Percentiles rank a stretch among this genome's conserved stretches.
Conservation (phyloP, 805 yeast genomes). For the Saccharomyces jurei region DNA sequence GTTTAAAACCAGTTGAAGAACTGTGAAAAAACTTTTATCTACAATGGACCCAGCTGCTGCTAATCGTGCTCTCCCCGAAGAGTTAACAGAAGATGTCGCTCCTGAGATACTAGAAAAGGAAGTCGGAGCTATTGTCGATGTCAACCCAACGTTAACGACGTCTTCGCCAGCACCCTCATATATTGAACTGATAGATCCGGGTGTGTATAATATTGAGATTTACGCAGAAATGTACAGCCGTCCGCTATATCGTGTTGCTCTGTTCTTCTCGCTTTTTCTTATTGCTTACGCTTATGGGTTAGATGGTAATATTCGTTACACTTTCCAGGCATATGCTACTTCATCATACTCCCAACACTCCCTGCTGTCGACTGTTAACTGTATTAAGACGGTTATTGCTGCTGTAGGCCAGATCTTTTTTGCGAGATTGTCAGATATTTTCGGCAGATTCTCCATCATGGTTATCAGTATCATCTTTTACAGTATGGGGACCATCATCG, state of each 20-base stretch:
- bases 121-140: background rate
- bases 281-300: constrained; percentile 54
- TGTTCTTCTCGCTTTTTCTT: constrained; percentile 44
- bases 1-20: background rate
- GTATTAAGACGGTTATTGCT: constrained; percentile 47
- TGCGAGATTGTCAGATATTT: constrained; percentile 49
- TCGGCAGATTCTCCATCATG: constrained; percentile 45
- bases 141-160: background rate
- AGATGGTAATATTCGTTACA: constrained; percentile 42
- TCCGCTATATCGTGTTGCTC: constrained; percentile 30
- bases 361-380: constrained; percentile 42
- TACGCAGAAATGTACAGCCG: constrained; percentile 44
- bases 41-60: background rate
- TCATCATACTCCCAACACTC: constrained; percentile 44
- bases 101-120: background rate
- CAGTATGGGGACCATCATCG: constrained; percentile 46
- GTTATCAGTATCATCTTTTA: constrained; percentile 40
- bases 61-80: background rate
- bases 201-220: constrained; percentile 50
- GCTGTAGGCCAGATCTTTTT: constrained; percentile 52
- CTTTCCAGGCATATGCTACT: constrained; percentile 42
- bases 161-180: background rate
- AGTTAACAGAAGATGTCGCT: background rate
- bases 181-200: constrained; percentile 22
- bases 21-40: background rate